A percentile compares a stretch with the other conserved stretches of the same genome.
Conservation (phyloP, 108 stramenopile species). For the Chaetoceros muelleri region DNA sequence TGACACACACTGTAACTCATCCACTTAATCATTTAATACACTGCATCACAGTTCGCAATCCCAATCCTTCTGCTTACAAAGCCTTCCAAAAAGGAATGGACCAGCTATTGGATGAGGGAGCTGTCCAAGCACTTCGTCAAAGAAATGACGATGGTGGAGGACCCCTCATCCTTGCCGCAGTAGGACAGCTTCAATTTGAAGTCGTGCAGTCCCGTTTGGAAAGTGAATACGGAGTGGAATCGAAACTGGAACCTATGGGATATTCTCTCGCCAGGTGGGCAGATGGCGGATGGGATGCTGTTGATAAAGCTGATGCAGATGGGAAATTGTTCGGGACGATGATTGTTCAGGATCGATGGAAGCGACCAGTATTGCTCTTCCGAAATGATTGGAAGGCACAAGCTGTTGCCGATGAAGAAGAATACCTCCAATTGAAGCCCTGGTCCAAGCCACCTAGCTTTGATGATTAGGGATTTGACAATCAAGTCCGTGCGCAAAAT, state of each 20-base stretch:
- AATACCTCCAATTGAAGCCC: conserved; percentile 51
- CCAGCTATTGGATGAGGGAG: conserved; percentile 90
- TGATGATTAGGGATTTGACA: conserved; percentile 25
- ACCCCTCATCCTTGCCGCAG: conserved; percentile 87
- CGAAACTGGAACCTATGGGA: conserved; percentile 75
- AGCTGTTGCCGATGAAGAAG: conserved; percentile 65
- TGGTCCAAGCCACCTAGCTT: conserved; percentile 68
- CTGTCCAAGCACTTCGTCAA: conserved; percentile 87
- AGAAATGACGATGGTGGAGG: conserved; percentile 90
- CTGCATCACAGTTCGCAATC: too few species aligned
- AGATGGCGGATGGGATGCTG: conserved; percentile 86
- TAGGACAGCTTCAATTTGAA: conserved; percentile 94
- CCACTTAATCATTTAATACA: too few species aligned
- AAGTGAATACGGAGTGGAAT: conserved; percentile 85
- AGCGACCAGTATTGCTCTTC: conserved; percentile 86
- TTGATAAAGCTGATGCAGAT: conserved; percentile 84
- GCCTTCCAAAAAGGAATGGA: conserved; percentile 85
- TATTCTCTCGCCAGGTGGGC: conserved; percentile 91
- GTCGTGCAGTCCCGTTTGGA: conserved; percentile 85
- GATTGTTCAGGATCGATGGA: conserved; percentile 85
- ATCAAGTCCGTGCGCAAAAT: too few species aligned
- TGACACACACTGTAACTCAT: background rate
- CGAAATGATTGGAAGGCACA: conserved; percentile 93
- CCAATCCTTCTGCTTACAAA: conserved; percentile 88
- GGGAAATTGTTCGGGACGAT: conserved; percentile 89